These are phyloP conservation scores for Trichoderma endophyticum DNA, from an alignment of 2,329 filamentous ascomycete species.

Conservation along the genomic window DNA sequence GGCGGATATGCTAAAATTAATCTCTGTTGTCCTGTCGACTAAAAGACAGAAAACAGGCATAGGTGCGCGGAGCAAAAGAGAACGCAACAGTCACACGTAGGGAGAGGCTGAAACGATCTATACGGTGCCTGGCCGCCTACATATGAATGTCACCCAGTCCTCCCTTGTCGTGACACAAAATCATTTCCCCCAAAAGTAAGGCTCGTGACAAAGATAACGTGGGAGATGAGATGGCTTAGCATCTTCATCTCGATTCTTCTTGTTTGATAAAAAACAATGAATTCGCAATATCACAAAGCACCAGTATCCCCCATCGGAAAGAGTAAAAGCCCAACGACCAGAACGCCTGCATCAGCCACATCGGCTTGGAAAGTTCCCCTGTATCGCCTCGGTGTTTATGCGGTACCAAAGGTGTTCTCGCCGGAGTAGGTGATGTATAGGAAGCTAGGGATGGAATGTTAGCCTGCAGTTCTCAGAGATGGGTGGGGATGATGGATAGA, in stretches of 20 bases:
- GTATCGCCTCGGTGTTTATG: constrained; percentile 21
- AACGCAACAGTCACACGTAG: neutral
- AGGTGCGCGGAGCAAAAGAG: neutral
- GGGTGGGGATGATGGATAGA: neutral
- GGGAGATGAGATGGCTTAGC: neutral
- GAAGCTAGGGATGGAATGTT: constrained; percentile 56
- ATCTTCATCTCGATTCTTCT: constrained; percentile 1
- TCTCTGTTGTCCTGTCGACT: neutral
- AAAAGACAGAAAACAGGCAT: neutral
- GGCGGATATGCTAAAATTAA: constrained; percentile 5
- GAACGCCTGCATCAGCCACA: constrained; percentile 36
- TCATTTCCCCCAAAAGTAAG: neutral
- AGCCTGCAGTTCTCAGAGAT: neutral
- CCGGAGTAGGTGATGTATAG: constrained; percentile 99
- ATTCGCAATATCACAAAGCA: constrained; percentile 27
- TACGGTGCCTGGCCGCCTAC: neutral
- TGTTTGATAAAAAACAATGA: constrained; percentile 1
- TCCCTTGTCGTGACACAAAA: neutral
- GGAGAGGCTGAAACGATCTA: neutral
- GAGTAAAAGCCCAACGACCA: constrained; percentile 30
- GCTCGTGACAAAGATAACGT: neutral
- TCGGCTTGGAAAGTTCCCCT: constrained; percentile 17
- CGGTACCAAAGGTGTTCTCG: constrained; percentile 90
- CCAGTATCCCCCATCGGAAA: constrained; percentile 27
- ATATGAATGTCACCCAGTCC: neutral